Evolutionary conservation across 306 rosid species (phyloP), one percentile per base, ranked within the genome.

Genomic region (Fagus crenata): DNA sequence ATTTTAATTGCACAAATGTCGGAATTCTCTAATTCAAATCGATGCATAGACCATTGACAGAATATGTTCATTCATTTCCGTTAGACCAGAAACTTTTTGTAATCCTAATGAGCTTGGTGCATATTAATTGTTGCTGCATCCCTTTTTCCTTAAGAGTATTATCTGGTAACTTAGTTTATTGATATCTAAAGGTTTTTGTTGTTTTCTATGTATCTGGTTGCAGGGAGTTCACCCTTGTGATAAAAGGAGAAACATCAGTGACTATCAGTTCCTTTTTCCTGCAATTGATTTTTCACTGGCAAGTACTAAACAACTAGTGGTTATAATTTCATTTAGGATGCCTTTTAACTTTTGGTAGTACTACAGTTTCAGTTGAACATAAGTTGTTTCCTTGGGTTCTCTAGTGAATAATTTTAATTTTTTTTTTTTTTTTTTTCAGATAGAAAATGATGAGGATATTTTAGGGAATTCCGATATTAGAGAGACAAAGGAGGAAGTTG

Each of bases 211-310:
- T 77, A 58, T 78, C 71, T 37, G 75, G 15, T 75, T 79, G 84
- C 84, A 95, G 99, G 99, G 97, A 56, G 87, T 92, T 76, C 92
- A 88, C 84, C 97, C 97, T 56, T 95, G 99, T 77, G 96, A 92
- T 81, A 92, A 91, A 88, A 92, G 99, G 87, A 87, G 99, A 82
- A 90, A 75, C 82, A 82, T 91, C 77, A 81, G 72, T 18, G 93
- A 95, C 78, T 95, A 95, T 76, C 82, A 39, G 67, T 60, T 85
- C 75, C 82, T 92, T 80, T 95, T 95, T 81, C 99, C 99, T 8
- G 99, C 93, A 28, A 75, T 95, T 85, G 93, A 92, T 86, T 95
- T 92, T 83, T 92, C 96, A 43, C 81, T 85, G 89, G 99, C 75
- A 84, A 80, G 93, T 72, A 42, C 63, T 67, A 68, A 43, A 60